Conservation (phyloP, 2,329 filamentous ascomycete genomes). For the Pseudogymnoascus sp. region DNA sequence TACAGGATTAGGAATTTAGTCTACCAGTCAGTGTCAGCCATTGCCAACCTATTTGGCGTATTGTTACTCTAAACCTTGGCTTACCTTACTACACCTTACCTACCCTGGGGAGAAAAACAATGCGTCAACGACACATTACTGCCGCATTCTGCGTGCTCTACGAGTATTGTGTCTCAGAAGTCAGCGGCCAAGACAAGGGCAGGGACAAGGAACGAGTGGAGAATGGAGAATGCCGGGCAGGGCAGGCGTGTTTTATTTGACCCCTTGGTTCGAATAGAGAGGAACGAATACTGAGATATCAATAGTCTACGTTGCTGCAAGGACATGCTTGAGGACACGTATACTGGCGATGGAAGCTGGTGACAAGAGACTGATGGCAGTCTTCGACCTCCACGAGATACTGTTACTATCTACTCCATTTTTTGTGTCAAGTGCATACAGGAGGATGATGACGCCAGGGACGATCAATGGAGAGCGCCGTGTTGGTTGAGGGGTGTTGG, state of each 20-base stretch:
- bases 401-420: neutral
- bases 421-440: conserved; percentile 8
- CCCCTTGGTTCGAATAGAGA: neutral
- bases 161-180: conserved; percentile 10
- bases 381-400: neutral
- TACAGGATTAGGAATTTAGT: neutral
- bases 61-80: neutral
- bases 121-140: conserved; percentile 4
- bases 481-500: conserved; percentile 11
- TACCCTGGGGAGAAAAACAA: neutral
- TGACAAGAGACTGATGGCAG: neutral
- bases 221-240: conserved; percentile 3
- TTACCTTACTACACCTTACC: neutral
- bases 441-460: conserved; percentile 5
- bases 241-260: conserved; percentile 3
- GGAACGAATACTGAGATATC: neutral
- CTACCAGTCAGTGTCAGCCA: neutral
- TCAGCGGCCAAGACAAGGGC: conserved; percentile 10
- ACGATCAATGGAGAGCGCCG: neutral
- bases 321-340: neutral
- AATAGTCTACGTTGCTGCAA: neutral
- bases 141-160: neutral
- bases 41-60: neutral
- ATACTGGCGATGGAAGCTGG: neutral
- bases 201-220: conserved; percentile 9